Percentiles rank a stretch among this genome's conserved stretches.
phyloP scores from a whole-genome alignment of 2,329 filamentous ascomycete genomes.

The Hyphodiscus sp. region DNA sequence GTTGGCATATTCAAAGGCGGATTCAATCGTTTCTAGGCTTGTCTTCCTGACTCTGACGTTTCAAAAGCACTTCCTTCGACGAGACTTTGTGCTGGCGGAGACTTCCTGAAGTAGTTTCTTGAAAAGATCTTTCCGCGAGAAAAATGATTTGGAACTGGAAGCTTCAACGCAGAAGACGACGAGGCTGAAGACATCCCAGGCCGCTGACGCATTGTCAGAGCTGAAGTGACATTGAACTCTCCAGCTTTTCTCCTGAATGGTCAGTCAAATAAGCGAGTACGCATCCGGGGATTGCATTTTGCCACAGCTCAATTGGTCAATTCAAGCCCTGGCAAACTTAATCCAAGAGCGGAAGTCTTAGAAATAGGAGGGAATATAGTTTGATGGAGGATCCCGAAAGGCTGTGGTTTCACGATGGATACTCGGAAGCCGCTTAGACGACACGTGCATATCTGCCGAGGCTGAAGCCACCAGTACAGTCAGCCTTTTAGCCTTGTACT shows the following conservation, averaged over 20 bases:
- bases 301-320: not conserved
- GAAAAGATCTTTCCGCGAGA: not conserved
- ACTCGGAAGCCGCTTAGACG: slow-evolving; percentile 5
- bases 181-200: not conserved
- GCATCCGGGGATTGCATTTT: not conserved
- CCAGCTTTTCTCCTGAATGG: not conserved
- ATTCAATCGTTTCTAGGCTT: not conserved
- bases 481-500: not conserved
- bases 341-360: not conserved
- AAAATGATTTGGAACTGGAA: not conserved
- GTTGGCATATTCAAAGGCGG: not conserved
- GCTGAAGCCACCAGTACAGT: not conserved
- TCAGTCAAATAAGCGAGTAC: not conserved
- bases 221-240: not conserved
- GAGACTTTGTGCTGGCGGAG: not conserved
- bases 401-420: not conserved
- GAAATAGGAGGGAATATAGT: not conserved
- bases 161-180: not conserved
- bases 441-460: not conserved
- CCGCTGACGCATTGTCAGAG: not conserved
- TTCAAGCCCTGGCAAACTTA: not conserved
- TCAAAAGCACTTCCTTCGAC: not conserved
- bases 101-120: not conserved
- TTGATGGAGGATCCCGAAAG: not conserved
- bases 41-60: not conserved